Conservation (phyloP, 768 basidiomycete genomes). For the Tubosaeta brunneosetosa region DNA sequence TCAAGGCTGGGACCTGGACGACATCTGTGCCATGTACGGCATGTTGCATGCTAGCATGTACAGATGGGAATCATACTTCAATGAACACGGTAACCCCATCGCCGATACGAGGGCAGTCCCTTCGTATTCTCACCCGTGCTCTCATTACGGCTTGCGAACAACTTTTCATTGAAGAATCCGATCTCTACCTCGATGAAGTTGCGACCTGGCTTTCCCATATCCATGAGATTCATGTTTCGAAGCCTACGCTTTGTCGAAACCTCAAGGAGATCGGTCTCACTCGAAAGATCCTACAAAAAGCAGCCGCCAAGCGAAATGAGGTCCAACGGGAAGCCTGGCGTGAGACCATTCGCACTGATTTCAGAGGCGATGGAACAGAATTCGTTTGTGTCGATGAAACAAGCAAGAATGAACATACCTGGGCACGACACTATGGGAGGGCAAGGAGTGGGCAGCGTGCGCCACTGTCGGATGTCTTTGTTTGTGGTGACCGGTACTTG, state of each 20-base stretch:
- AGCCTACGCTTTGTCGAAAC: not conserved
- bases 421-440: not conserved
- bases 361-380: not conserved
- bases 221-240: not conserved
- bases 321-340: not conserved
- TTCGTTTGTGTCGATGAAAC: not conserved
- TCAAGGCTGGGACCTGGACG: not conserved
- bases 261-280: slow-evolving; percentile 5
- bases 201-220: not conserved
- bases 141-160: slow-evolving; percentile 5
- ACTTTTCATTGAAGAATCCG: slow-evolving; percentile 12
- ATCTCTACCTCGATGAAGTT: not conserved
- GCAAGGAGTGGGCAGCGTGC: not conserved
- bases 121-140: not conserved
- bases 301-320: slow-evolving; percentile 23
- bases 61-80: not conserved
- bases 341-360: too few relatives aligned
- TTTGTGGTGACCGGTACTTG: not conserved
- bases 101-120: not conserved
- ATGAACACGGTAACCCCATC: not conserved
- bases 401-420: not conserved
- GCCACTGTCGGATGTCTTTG: not conserved
- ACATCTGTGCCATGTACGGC: not conserved
- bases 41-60: not conserved
- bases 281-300: slow-evolving; percentile 10